Base-by-base conservation (phyloP, 768 basidiomycete genomes). In the Candolleomyces aberdarensis region DNA sequence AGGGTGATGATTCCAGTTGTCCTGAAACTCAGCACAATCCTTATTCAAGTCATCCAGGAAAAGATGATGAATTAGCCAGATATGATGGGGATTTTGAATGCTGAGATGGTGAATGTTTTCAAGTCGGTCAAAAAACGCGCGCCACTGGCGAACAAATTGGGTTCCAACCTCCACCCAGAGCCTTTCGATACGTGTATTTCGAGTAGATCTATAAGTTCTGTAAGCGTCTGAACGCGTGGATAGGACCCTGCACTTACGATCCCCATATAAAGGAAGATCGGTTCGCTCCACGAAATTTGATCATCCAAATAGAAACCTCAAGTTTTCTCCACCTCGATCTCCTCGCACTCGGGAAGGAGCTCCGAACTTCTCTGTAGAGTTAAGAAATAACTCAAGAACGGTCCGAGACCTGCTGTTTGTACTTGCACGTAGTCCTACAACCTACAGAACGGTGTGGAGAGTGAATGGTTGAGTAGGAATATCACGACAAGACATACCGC, bases 11-110 rank as follows among this genome's bases (percentile, higher is more conserved):
- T 80, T 81, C 78, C 79, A 80, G 3, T 74, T 64, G 1, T 57
- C 1, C 19, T 66, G 65, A 59, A 80, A 79, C 8, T 54, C 41
- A 0, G 57, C 3, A 48, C 78, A 79, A 55, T 80, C 76, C 0
- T 59, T 39, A 48, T 80, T 76, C n/a, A 81, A 69, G 0, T 54
- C 43, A 5, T 66, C 59, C 0, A 80, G 67, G 60, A 80, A 81
- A 0, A 80, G 64, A 39, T 31, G 26, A 32, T 80, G 76, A 3
- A 82, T 65, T 0, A 82, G 69, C 80, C 80, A 81, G 1, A 79
- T 62, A 55, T 81, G 79, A 13, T 57, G 14, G 0, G 67, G 59
- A 22, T 78, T 63, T 0, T 56, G 49, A 0, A 56, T 19, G 50
- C 80, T 65, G 0, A 81, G 71, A 2, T 43, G 9, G 60, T 80